A percentile compares a stretch with the other conserved stretches of the same genome.
These are phyloP conservation scores for Chiua virens DNA, from an alignment of 768 basidiomycete genomes.

Conservation along the genomic window DNA sequence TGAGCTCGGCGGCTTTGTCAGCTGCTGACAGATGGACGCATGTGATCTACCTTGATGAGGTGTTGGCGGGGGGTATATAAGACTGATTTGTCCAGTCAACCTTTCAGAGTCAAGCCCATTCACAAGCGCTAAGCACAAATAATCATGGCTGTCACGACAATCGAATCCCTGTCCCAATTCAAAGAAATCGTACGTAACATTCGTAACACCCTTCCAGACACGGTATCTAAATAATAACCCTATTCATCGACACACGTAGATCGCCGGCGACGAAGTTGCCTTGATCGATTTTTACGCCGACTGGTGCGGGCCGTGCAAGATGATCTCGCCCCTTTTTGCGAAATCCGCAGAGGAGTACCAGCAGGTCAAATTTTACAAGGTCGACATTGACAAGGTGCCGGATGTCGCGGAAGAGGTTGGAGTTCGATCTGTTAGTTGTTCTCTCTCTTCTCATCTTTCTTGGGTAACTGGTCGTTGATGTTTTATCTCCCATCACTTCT, in stretches of 20 bases:
- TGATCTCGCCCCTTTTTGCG: constrained; percentile 15
- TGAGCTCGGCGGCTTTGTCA: too few species aligned
- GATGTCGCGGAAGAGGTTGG: constrained; percentile 51
- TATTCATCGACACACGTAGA: neutral
- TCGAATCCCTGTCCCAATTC: neutral
- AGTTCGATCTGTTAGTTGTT: constrained; percentile 50
- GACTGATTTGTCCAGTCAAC: too few species aligned
- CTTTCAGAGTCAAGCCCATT: too few species aligned
- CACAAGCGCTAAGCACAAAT: too few species aligned
- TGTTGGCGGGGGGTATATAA: neutral
- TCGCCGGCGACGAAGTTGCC: neutral
- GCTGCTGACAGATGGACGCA: too few species aligned
- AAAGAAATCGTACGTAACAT: constrained; percentile 6
- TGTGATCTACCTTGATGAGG: too few species aligned
- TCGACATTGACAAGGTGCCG: constrained; percentile 60
- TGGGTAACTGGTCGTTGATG: neutral
- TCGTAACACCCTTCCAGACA: too few species aligned
- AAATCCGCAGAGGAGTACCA: neutral
- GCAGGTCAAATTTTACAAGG: constrained; percentile 62
- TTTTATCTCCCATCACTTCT: too few species aligned
- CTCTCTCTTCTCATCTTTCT: neutral
- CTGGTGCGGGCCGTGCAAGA: constrained; percentile 18
- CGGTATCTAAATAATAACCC: too few species aligned
- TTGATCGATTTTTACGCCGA: constrained; percentile 22
- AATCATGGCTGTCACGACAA: neutral